A percentile compares a stretch with the other conserved stretches of the same genome.
phyloP scores from a whole-genome alignment of 495 filamentous ascomycete genomes.

The Hypoxylon cercidicola region DNA sequence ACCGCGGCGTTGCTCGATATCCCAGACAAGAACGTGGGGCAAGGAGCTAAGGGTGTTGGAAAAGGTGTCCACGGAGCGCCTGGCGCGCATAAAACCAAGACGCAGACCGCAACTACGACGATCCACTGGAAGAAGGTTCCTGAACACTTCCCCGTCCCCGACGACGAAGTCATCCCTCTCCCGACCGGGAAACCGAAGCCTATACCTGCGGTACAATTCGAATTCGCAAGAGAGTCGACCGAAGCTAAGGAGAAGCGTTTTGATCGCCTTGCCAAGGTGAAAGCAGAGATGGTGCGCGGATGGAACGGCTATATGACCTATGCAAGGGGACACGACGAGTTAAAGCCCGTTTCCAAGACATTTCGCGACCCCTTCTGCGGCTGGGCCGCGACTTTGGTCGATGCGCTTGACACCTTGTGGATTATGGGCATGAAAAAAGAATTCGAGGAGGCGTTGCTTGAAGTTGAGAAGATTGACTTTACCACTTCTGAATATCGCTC shows the following conservation, averaged over 20 bases:
- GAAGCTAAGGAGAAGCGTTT: constrained; percentile 69
- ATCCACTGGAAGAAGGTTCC: constrained; percentile 76
- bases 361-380: constrained; percentile 84
- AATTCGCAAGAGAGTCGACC: constrained; percentile 71
- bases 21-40: constrained; percentile 47
- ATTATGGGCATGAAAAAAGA: constrained; percentile 93
- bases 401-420: constrained; percentile 94
- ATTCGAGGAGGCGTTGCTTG: constrained; percentile 84
- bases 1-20: constrained; percentile 49
- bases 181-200: constrained; percentile 74
- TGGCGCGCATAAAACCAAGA: constrained; percentile 21
- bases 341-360: constrained; percentile 72
- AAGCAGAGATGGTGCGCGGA: constrained; percentile 76
- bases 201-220: constrained; percentile 80
- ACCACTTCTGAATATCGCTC: constrained; percentile 70
- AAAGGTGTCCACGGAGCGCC: constrained; percentile 34
- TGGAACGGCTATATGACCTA: constrained; percentile 86
- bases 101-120: constrained; percentile 39
- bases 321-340: constrained; percentile 88
- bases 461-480: constrained; percentile 87
- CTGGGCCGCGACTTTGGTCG: constrained; percentile 95
- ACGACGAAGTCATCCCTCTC: constrained; percentile 74
- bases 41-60: constrained; percentile 40
- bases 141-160: constrained; percentile 79
- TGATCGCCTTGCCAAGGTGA: constrained; percentile 73